Base-by-base conservation (phyloP, 176 grass and related monocot species). In the Oryza officinalis region DNA sequence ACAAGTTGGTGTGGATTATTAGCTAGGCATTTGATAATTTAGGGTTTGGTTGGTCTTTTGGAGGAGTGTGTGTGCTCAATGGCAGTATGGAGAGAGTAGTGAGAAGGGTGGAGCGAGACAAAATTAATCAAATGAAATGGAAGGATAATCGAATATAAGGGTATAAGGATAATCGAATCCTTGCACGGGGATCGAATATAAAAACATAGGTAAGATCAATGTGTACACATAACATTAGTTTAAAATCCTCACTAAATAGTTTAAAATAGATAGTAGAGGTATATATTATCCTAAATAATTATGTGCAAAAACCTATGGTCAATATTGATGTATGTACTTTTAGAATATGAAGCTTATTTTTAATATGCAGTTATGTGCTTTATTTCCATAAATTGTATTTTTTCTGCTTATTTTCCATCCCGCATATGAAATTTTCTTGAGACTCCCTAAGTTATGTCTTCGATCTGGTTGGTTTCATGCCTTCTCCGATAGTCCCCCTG, bases 1-100 rank as follows among this genome's bases (percentile, higher is more conserved):
- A 71, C 79, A 71, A 40, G 76, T n/a, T 63, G 76, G 15, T 72
- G 68, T 23, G 52, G 52, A 57, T 57, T 57, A 88, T 83, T 44
- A 45, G 8, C 18, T 41, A 23, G 17, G 57, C 33, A 60, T 22
- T 11, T 79, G 33, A 84, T 84, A 68, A 63, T 80, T 88, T 45
- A 69, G 64, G 47, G 33, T 31, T 77, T 61, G 70, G 35, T 5
- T 87, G 78, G 37, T 52, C 18, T 41, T 13, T 35, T 67, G 30
- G 31, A 40, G 17, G 44, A 25, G 11, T n/a, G 61, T 33, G 74
- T n/a, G 22, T 3, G 50, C 4, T 15, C 10, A 27, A 12, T 30
- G 66, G 22, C 3, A 4, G 9, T 25, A 61, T 61, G 3, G 4
- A 1, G 1, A 4, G 18, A n/a, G 5, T 54, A 61, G 35, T 54